phyloP scores from a whole-genome alignment of 495 filamentous ascomycete species.

The Talaromyces borbonicus region DNA sequence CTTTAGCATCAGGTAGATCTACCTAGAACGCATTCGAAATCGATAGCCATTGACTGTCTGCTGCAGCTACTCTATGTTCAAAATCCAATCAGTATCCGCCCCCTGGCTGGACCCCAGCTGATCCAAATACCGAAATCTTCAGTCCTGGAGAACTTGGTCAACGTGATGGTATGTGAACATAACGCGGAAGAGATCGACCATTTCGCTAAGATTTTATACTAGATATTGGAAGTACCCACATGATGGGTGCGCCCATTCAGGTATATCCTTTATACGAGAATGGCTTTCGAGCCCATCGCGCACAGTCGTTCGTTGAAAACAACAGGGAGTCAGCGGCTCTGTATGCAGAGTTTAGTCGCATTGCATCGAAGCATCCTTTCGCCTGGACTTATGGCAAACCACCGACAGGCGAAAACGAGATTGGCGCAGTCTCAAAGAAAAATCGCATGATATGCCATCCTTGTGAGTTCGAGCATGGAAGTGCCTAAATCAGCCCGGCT shows the following conservation, averaged over 20 bases:
- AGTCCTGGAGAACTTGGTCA: conserved; percentile 8
- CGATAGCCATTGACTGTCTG: conserved; percentile 16
- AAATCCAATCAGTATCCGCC: conserved; percentile 33
- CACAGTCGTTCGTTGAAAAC: conserved; percentile 38
- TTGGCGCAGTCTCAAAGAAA: conserved; percentile 34
- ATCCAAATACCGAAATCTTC: conserved; percentile 17
- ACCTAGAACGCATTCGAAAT: not conserved
- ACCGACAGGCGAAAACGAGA: conserved; percentile 23
- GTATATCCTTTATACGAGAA: conserved; percentile 48
- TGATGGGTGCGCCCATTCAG: conserved; percentile 41
- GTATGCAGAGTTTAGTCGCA: conserved; percentile 39
- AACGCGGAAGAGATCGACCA: not conserved
- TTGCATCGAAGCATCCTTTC: conserved; percentile 32
- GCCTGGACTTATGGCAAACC: conserved; percentile 38
- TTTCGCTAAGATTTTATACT: not conserved
- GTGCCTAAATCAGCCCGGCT: no score
- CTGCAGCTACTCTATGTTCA: conserved; percentile 23
- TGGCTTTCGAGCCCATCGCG: conserved; percentile 37
- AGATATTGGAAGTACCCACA: conserved; percentile 33
- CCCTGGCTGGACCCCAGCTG: conserved; percentile 34
- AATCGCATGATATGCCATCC: conserved; percentile 48
- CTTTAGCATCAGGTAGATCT: conserved; percentile 40
- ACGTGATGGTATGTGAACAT: conserved; percentile 10
- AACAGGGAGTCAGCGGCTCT: conserved; percentile 36
- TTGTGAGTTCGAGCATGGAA: no score